Base-by-base conservation (phyloP, 768 basidiomycete species). In the Lepiota brunneoincarnata region DNA sequence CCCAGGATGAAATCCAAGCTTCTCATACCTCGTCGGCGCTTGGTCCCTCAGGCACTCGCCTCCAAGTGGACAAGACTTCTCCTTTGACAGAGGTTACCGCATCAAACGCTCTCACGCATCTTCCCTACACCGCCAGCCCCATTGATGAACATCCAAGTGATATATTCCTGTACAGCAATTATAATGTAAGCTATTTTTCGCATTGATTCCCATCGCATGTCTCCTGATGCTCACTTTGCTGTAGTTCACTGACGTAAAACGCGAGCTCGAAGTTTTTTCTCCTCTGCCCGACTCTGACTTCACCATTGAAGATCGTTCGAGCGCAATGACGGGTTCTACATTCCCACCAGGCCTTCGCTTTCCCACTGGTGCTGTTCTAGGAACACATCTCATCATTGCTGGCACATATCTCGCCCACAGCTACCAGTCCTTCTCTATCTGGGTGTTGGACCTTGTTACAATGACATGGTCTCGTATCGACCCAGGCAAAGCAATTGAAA, bases 311-410 rank as follows among this genome's bases (percentile, higher is more conserved):
- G 91, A 96, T 64, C 82, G 86, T 31, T 96, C 95, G 6, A 67
- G 80, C 10, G 71, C 83, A 12, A 97, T 98, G 93, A 76, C 77
- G 15, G 91, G 90, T 17, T 74, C 82, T 11, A 81, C 87, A 1
- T 89, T 93, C 60, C 96, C 96, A 18, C 96, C 97, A 0, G 96
- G 96, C 11, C 82, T 98, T 40, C 88, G 96, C 7, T 99, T 99
- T 74, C 96, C 96, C 5, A 91, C 93, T 0, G 96, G 95, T 17
- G 92, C 93, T 28, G 86, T 98, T 57, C 74, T 97, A 6, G 97
- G 95, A 26, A 85, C 84, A 28, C 86, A 93, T 67, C 82, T 99
- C 66, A 89, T 99, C 68, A 87, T 98, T 49, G 93, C 93, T 7
- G 96, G 96, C 26, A 96, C 93, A 17, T 97, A 97, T 65, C 87